Percentiles rank a stretch among this genome's conserved stretches.
These are phyloP conservation scores for Mucor saturninus DNA, from an alignment of 371 early-diverging fungal genomes.

Conservation along the genomic window DNA sequence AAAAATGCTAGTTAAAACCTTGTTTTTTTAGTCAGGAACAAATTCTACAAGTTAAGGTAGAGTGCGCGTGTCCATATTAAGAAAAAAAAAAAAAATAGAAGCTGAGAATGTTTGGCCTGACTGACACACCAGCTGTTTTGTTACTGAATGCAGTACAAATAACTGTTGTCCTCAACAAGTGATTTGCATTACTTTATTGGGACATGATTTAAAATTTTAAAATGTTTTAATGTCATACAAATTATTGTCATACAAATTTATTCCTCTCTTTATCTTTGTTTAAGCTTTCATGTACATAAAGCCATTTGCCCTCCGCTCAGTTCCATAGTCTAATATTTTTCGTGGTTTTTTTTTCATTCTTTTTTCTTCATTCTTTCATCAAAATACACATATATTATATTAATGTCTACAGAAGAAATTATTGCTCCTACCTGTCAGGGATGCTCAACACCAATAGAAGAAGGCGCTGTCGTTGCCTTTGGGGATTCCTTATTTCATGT, in stretches of 20 bases:
- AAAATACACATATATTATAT: background rate
- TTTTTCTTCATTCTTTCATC: background rate
- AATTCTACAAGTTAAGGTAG: too few species aligned
- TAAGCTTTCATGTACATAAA: background rate
- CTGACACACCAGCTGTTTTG: too few species aligned
- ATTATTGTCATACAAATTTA: background rate
- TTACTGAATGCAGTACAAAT: too few species aligned
- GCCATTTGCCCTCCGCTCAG: constrained; percentile 1
- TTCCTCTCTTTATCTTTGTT: background rate
- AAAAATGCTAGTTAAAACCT: too few species aligned
- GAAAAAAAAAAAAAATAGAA: too few species aligned
- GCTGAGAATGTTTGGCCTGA: too few species aligned
- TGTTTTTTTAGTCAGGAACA: too few species aligned
- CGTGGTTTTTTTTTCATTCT: background rate
- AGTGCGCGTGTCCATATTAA: too few species aligned
- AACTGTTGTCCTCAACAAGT: background rate
- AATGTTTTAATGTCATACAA: constrained; percentile 8
- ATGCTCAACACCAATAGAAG: constrained; percentile 71
- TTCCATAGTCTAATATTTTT: background rate
- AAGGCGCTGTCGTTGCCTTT: constrained; percentile 81
- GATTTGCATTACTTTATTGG: constrained; percentile 8
- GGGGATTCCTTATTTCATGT: constrained; percentile 84
- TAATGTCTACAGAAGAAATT: constrained; percentile 19
- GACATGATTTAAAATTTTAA: background rate
- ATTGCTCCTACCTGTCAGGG: constrained; percentile 60